A percentile compares a stretch with the other conserved stretches of the same genome.
Conservation (phyloP, 2,329 filamentous ascomycete species). For the Pseudogymnoascus sp. region DNA sequence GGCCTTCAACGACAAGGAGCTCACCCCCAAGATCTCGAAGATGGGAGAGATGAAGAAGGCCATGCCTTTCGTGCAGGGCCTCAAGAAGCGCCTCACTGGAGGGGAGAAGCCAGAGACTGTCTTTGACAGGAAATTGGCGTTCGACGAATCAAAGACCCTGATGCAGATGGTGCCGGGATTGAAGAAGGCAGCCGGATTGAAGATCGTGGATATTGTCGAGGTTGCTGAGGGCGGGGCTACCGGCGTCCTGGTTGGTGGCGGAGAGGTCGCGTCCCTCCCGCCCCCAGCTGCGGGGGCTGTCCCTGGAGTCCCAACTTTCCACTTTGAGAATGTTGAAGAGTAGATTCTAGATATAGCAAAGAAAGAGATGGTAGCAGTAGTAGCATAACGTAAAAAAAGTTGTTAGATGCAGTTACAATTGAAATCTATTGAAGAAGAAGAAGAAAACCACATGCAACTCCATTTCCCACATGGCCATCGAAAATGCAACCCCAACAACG, state of each 20-base stretch:
- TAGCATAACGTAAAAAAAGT: conserved; percentile 5
- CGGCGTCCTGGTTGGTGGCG: conserved; percentile 45
- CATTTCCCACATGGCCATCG: not conserved
- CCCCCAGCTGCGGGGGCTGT: conserved; percentile 63
- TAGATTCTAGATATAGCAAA: conserved; percentile 3
- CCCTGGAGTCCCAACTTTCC: conserved; percentile 73
- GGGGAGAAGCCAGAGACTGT: conserved; percentile 61
- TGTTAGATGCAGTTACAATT: conserved; percentile 1
- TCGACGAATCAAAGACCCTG: conserved; percentile 73
- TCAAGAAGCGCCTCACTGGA: conserved; percentile 74
- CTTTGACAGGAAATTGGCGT: conserved; percentile 75
- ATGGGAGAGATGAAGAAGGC: conserved; percentile 90
- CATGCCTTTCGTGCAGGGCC: conserved; percentile 86
- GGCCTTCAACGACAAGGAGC: conserved; percentile 67
- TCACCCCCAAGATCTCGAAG: conserved; percentile 73
- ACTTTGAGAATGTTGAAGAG: conserved; percentile 70
- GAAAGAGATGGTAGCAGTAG: not conserved
- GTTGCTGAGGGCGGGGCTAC: conserved; percentile 64
- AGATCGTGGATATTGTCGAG: conserved; percentile 61
- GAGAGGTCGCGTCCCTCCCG: conserved; percentile 49
- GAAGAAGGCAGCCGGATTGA: conserved; percentile 66
- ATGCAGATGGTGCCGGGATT: conserved; percentile 70
- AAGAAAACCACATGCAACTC: not conserved
- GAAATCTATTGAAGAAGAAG: not conserved
- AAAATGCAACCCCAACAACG: not conserved